Percentiles rank a stretch among this genome's conserved stretches.
These are phyloP conservation scores for peach (Prunus persica) DNA, from an alignment of 306 rosid genomes.

Conservation along the genomic window DNA sequence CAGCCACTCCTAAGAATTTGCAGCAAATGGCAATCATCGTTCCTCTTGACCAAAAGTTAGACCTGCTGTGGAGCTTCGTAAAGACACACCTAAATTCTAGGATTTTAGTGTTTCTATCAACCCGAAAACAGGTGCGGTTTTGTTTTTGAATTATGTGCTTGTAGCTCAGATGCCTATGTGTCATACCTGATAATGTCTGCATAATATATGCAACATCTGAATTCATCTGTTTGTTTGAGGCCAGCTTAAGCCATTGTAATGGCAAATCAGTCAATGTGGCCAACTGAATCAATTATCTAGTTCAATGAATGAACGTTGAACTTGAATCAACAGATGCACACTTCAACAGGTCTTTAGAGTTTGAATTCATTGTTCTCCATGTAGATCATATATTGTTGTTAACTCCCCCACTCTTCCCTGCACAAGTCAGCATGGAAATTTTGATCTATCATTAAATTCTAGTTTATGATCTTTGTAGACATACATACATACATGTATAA, in stretches of 20 bases:
- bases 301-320: not conserved
- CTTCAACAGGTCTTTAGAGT: not conserved
- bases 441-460: not conserved
- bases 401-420: not conserved
- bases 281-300: not conserved
- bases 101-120: slow-evolving; percentile 80
- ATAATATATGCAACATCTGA: not conserved
- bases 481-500: not conserved
- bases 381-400: not conserved
- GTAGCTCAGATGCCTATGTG: not conserved
- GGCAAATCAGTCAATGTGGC: not conserved
- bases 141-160: not conserved
- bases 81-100: slow-evolving; percentile 79
- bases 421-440: not conserved
- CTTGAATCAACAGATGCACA: not conserved
- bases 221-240: not conserved
- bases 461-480: not conserved
- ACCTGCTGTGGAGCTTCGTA: slow-evolving; percentile 91
- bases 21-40: slow-evolving; percentile 73
- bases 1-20: slow-evolving; percentile 81
- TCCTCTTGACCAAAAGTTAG: slow-evolving; percentile 74
- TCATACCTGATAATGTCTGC: not conserved
- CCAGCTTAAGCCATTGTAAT: not conserved
- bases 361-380: not conserved
- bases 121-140: slow-evolving; percentile 68